Evolutionary conservation across 2,329 filamentous ascomycete genomes (phyloP), one percentile per base, ranked within the genome.

Genomic region (Colletotrichum chlorophyti): DNA sequence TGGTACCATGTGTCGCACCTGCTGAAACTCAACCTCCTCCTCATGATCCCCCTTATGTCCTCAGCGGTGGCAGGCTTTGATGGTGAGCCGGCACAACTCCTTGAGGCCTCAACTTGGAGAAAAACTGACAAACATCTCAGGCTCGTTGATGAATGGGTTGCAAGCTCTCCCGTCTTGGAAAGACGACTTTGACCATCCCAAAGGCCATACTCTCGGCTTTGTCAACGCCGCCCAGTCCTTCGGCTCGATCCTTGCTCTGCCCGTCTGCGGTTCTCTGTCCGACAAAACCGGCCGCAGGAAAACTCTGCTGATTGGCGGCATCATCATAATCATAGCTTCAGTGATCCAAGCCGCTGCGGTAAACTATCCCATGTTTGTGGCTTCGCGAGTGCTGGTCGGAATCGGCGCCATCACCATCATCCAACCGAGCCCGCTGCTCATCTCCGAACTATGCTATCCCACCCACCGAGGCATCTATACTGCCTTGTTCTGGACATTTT

Each of bases 1-100:
- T 81, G 79, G 79, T 79, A 74, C 45, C 71, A 74, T 29, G 66
- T 72, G 24, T 68, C 74, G 2, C 77, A 81, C 63, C 69, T 82
- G 0, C 64, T 80, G 10, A 63, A 69, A 15, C 67, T 81, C 14
- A 81, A 81, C 52, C 62, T 79, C 3, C 64, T 80, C 23, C 70
- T 81, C 0, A 60, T 79, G 6, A 66, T 80, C 2, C 77, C 78
- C 2, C n/a, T 62, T 9, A 23, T 60, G 10, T 62, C 60, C 24
- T 62, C 57, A 0, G 46, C 49, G 15, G 57, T 59, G 2, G 47
- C 48, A n/a, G 60, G 60, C 4, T 62, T 55, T 7, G 60, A 62
- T 35, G 60, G 55, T 49, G 19, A 15, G 55, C n/a, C 5, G 2
- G 2, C 1, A 8, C 3, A 9, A 8, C 4, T 27, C 17, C 3